Conservation (phyloP, 2,329 filamentous ascomycete species). For the Verticillium zaregamsianum region DNA sequence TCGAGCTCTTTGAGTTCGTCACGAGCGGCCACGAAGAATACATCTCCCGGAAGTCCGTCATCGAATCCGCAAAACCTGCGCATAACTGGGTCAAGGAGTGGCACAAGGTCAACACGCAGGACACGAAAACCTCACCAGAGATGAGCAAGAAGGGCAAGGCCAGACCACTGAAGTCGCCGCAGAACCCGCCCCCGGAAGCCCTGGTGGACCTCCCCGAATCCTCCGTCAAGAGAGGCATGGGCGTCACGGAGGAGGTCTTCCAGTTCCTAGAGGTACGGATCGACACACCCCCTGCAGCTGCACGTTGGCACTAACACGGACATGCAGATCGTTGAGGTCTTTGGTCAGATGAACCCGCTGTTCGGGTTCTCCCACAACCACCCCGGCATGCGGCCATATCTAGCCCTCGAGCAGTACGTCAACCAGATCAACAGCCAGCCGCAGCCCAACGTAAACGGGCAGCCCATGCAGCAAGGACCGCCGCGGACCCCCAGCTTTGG, state of each 20-base stretch:
- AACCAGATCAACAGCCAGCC: conserved; percentile 37
- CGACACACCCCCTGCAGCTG: background rate
- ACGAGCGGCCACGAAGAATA: conserved; percentile 78
- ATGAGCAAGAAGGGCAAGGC: conserved; percentile 64
- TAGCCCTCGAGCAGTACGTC: conserved; percentile 59
- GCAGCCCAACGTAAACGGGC: conserved; percentile 39
- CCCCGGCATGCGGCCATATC: conserved; percentile 50
- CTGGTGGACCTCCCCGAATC: conserved; percentile 55
- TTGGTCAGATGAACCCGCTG: conserved; percentile 62
- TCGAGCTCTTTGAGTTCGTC: conserved; percentile 81
- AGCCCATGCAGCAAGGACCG: conserved; percentile 42
- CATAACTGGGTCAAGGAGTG: conserved; percentile 65
- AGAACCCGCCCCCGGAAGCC: conserved; percentile 52
- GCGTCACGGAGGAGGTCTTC: conserved; percentile 57
- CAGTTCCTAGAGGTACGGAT: conserved; percentile 59
- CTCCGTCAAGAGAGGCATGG: conserved; percentile 50
- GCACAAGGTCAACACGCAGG: conserved; percentile 53
- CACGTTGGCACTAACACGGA: conserved; percentile 18
- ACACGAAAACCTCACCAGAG: conserved; percentile 58
- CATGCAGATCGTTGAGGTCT: conserved; percentile 57
- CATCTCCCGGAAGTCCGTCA: conserved; percentile 64
- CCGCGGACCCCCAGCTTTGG: conserved; percentile 49
- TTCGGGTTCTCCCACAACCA: conserved; percentile 56
- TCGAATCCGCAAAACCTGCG: conserved; percentile 56
- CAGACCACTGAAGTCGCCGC: conserved; percentile 56